Percentiles rank a stretch among this genome's conserved stretches.
Conservation (phyloP, 306 rosid genomes). For the Casuarina glauca region DNA sequence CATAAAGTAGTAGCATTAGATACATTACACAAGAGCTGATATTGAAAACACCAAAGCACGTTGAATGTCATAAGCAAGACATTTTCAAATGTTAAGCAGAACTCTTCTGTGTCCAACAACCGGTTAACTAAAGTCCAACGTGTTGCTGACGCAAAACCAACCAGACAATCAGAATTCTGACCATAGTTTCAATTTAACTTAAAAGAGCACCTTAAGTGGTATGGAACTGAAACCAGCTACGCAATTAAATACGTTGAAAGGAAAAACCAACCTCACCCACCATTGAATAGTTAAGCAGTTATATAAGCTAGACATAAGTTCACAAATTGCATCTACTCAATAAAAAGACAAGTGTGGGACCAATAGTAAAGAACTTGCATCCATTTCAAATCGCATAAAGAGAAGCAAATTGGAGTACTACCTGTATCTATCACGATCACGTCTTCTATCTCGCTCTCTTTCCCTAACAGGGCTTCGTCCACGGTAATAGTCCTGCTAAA, state of each 20-base stretch:
- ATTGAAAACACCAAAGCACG: neutral
- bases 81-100: neutral
- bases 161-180: neutral
- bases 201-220: neutral
- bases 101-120: neutral
- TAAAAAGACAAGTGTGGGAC: neutral
- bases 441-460: conserved; percentile 90
- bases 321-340: neutral
- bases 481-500: conserved; percentile 66
- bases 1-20: neutral
- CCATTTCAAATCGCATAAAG: conserved; percentile 4
- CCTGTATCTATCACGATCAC: conserved; percentile 92
- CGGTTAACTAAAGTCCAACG: neutral
- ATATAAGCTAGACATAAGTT: neutral
- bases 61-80: neutral
- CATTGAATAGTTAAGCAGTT: neutral
- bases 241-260: neutral
- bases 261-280: neutral
- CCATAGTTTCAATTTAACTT: neutral
- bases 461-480: conserved; percentile 89
- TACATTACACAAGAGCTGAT: neutral
- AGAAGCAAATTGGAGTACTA: conserved; percentile 17
- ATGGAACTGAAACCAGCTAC: neutral
- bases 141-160: neutral
- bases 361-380: neutral